These are phyloP conservation scores for Colletotrichum plurivorum DNA, from an alignment of 2,329 filamentous ascomycete genomes.

Conservation along the genomic window DNA sequence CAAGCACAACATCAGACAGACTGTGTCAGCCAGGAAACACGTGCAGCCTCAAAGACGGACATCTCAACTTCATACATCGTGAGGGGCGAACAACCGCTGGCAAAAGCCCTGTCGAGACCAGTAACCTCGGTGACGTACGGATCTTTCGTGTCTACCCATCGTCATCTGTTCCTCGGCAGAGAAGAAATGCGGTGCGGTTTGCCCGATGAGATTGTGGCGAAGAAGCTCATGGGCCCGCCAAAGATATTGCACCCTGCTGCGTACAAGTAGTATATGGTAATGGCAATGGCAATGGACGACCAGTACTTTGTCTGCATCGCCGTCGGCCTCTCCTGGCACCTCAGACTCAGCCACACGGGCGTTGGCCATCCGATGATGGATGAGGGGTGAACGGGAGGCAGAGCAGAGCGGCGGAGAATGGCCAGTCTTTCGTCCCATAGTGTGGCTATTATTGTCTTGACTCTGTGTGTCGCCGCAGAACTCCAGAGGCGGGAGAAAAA, in stretches of 20 bases:
- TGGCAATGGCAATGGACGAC: neutral
- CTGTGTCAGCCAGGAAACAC: conserved; percentile 22
- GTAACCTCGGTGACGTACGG: neutral
- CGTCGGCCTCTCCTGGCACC: neutral
- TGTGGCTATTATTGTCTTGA: conserved; percentile 33
- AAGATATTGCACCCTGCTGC: too few species aligned
- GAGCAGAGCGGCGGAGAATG: neutral
- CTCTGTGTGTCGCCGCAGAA: conserved; percentile 19
- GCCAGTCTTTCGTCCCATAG: conserved; percentile 30
- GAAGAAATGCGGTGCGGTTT: too few species aligned
- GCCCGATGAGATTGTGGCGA: too few species aligned
- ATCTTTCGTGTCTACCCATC: too few species aligned
- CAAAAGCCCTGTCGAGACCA: conserved; percentile 1
- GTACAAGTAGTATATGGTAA: too few species aligned
- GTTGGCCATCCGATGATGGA: conserved; percentile 18
- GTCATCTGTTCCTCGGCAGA: too few species aligned
- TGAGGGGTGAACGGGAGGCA: conserved; percentile 10
- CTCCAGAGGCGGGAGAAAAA: neutral
- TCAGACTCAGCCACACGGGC: conserved; percentile 11
- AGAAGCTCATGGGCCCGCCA: too few species aligned
- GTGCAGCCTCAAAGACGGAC: conserved; percentile 10
- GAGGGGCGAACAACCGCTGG: conserved; percentile 1
- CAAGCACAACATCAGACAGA: conserved; percentile 38
- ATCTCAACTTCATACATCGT: conserved; percentile 3
- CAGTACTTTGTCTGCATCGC: neutral